phyloP scores from a whole-genome alignment of 257 asterid genomes.

The Leonotis leonurus region DNA sequence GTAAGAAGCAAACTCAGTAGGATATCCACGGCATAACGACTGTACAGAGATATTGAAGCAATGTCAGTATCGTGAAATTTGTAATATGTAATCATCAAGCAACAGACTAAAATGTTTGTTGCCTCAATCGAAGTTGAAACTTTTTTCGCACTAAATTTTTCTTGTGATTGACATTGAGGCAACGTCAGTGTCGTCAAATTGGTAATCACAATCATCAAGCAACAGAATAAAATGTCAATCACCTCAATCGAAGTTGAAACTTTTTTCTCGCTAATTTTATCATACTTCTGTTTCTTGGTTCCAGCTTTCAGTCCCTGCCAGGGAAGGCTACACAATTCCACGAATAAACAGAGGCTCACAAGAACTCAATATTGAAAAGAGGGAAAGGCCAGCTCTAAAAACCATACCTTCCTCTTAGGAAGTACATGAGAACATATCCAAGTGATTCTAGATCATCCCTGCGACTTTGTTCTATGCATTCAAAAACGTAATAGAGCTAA shows the following conservation, averaged over 20 bases:
- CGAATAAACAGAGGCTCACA: constrained; percentile 18
- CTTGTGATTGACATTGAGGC: too few species aligned
- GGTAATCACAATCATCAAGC: too few species aligned
- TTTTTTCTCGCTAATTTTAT: constrained; percentile 81
- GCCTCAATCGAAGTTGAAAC: constrained; percentile 89
- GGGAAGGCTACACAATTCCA: constrained; percentile 58
- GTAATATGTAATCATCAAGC: background rate
- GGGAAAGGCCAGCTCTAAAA: background rate
- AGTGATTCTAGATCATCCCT: constrained; percentile 96
- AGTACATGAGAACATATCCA: constrained; percentile 90
- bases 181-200: too few species aligned
- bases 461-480: constrained; percentile 75
- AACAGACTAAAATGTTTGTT: background rate
- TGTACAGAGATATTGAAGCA: constrained; percentile 19
- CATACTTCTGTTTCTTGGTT: constrained; percentile 84
- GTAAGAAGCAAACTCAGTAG: constrained; percentile 78
- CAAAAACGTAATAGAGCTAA: constrained; percentile 16
- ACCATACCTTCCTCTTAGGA: constrained; percentile 76
- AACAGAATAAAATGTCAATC: background rate
- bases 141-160: constrained; percentile 80
- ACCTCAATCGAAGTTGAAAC: constrained; percentile 90
- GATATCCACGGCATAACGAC: constrained; percentile 76
- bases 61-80: constrained; percentile 15
- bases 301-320: constrained; percentile 99
- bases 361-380: background rate